A percentile compares a stretch with the other conserved stretches of the same genome.
Evolutionary conservation across 2,329 filamentous ascomycete species (phyloP).

Genomic region (Colletotrichum liriopes): DNA sequence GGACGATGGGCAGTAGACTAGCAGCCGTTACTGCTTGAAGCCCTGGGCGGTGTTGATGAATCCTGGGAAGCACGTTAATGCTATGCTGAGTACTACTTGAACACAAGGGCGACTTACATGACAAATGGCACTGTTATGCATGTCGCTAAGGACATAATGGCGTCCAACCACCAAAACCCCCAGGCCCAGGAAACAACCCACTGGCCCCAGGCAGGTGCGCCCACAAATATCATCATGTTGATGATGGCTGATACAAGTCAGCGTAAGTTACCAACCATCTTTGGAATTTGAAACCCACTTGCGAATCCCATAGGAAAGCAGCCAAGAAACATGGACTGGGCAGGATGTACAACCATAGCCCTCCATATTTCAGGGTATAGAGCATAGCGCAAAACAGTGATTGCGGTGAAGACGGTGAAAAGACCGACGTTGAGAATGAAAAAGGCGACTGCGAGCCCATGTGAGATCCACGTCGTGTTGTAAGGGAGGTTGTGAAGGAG

Average conservation of each 20-base stretch:
- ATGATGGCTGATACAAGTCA: slow-evolving; percentile 63
- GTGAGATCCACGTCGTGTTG: slow-evolving; percentile 69
- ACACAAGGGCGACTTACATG: slow-evolving; percentile 55
- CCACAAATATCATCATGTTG: slow-evolving; percentile 75
- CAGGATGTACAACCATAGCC: slow-evolving; percentile 77
- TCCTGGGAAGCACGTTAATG: slow-evolving; percentile 41
- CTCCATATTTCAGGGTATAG: slow-evolving; percentile 77
- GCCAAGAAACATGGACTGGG: slow-evolving; percentile 78
- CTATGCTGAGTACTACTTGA: neutral
- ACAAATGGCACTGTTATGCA: slow-evolving; percentile 72
- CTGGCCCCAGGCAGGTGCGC: slow-evolving; percentile 71
- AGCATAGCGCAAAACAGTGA: slow-evolving; percentile 73
- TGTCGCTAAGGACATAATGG: slow-evolving; percentile 65
- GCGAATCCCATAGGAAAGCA: slow-evolving; percentile 79
- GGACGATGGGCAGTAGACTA: slow-evolving; percentile 77
- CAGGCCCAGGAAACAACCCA: slow-evolving; percentile 71
- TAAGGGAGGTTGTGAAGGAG: slow-evolving; percentile 75
- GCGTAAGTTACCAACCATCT: slow-evolving; percentile 34
- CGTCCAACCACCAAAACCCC: slow-evolving; percentile 73
- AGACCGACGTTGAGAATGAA: slow-evolving; percentile 73
- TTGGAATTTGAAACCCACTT: slow-evolving; percentile 53
- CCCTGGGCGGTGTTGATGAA: slow-evolving; percentile 61
- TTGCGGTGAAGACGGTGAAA: slow-evolving; percentile 68
- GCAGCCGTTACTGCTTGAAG: slow-evolving; percentile 75
- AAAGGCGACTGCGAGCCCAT: slow-evolving; percentile 61